Evolutionary conservation across 2,329 filamentous ascomycete species (phyloP).

Genomic region (Sclerotiophoma versabilis): DNA sequence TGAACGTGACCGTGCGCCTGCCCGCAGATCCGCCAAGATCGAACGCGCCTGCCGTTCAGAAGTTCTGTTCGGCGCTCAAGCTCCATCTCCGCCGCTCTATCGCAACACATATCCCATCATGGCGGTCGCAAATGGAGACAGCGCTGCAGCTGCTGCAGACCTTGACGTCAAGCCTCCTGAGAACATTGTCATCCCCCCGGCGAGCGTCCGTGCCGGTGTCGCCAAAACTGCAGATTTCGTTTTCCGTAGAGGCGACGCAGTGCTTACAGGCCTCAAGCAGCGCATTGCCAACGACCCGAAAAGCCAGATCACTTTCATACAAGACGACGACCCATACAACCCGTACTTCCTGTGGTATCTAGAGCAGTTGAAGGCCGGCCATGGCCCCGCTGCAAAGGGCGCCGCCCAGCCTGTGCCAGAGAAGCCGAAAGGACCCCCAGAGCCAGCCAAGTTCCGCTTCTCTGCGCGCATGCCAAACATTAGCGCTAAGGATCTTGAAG

Average conservation of each 20-base stretch:
- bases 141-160: conserved; percentile 24
- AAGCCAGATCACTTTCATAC: conserved; percentile 88
- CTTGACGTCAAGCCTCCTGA: conserved; percentile 70
- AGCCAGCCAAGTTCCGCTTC: conserved; percentile 88
- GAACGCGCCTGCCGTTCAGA: conserved; percentile 14
- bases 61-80: conserved; percentile 12
- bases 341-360: conserved; percentile 91
- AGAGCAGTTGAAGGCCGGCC: conserved; percentile 81
- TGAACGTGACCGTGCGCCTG: conserved; percentile 7
- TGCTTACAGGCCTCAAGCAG: conserved; percentile 84
- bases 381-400: conserved; percentile 63
- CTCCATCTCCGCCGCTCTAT: conserved; percentile 18
- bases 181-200: conserved; percentile 84
- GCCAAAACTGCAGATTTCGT: conserved; percentile 97
- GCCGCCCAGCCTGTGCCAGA: conserved; percentile 51
- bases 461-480: conserved; percentile 97
- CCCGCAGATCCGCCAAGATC: conserved; percentile 19
- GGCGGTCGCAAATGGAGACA: conserved; percentile 40
- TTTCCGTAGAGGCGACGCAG: conserved; percentile 68
- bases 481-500: conserved; percentile 86
- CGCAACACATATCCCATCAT: conserved; percentile 25
- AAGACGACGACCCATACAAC: conserved; percentile 80
- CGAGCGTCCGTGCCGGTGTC: conserved; percentile 82
- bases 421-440: conserved; percentile 81
- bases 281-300: conserved; percentile 87